Evolutionary conservation across 768 basidiomycete species (phyloP).

Genomic region (Crepidotus variabilis): DNA sequence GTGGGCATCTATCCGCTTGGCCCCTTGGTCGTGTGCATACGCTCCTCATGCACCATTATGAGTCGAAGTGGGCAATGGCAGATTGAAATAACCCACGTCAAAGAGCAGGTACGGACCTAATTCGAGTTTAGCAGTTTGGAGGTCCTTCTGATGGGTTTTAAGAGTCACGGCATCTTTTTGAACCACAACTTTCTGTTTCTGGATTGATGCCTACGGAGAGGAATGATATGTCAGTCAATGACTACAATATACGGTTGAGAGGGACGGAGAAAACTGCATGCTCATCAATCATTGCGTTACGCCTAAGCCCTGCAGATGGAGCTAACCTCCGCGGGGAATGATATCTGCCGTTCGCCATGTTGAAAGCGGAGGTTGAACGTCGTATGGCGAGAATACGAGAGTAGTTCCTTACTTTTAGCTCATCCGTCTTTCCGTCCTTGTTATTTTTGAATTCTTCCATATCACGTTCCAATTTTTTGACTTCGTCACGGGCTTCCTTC

Average conservation of each 20-base stretch:
- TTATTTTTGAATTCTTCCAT: constrained; percentile 99
- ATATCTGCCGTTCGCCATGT: constrained; percentile 39
- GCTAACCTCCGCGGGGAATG: no score
- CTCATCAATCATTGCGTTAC: no score
- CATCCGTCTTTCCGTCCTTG: constrained; percentile 93
- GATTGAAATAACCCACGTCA: neutral
- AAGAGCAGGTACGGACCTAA: constrained; percentile 55
- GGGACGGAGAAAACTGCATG: constrained; percentile 37
- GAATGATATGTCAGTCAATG: neutral
- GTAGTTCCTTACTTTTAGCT: constrained; percentile 68
- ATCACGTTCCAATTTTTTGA: constrained; percentile 88
- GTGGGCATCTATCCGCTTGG: neutral
- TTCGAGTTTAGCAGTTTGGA: constrained; percentile 83
- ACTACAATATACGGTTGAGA: neutral
- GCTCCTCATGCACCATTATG: neutral
- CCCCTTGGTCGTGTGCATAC: neutral
- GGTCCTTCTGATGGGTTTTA: constrained; percentile 85
- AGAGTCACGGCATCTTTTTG: constrained; percentile 79
- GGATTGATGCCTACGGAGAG: constrained; percentile 59
- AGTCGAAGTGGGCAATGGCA: neutral
- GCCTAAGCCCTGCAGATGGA: no score
- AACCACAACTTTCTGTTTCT: constrained; percentile 74
- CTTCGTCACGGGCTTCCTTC: constrained; percentile 68
- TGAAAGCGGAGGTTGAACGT: neutral
- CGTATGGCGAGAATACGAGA: neutral